phyloP scores from a whole-genome alignment of 306 rosid species.

The Lagenaria siceraria region DNA sequence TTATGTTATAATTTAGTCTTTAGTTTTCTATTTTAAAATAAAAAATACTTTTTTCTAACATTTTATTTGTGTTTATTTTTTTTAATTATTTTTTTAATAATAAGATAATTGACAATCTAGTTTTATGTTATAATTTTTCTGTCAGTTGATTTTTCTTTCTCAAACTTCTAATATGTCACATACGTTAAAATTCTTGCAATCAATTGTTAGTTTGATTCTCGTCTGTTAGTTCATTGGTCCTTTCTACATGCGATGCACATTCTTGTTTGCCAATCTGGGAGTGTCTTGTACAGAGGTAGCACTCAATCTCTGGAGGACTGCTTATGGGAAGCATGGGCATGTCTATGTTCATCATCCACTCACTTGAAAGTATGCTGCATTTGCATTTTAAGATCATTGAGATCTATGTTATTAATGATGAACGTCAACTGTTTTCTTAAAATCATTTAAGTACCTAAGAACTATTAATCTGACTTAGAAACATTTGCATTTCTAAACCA shows the following conservation, averaged over 20 bases:
- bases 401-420: background rate
- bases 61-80: background rate
- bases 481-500: background rate
- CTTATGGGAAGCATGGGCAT: conserved; percentile 99
- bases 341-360: conserved; percentile 74
- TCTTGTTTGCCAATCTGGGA: conserved; percentile 21
- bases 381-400: conserved; percentile 2
- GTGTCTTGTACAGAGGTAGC: conserved; percentile 31
- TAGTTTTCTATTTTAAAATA: background rate
- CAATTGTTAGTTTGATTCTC: background rate
- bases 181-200: background rate
- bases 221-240: conserved; percentile 2
- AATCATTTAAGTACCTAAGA: background rate
- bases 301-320: conserved; percentile 77
- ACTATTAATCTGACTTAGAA: background rate
- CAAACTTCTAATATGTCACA: background rate
- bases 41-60: background rate
- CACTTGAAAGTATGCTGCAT: conserved; percentile 55
- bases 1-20: background rate
- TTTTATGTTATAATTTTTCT: background rate
- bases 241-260: conserved; percentile 13
- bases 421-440: background rate
- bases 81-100: background rate
- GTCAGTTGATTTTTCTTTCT: background rate
- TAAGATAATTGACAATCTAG: background rate